Conservation (phyloP, 192 early-diverging fungal genomes). For the Geranomyces variabilis region DNA sequence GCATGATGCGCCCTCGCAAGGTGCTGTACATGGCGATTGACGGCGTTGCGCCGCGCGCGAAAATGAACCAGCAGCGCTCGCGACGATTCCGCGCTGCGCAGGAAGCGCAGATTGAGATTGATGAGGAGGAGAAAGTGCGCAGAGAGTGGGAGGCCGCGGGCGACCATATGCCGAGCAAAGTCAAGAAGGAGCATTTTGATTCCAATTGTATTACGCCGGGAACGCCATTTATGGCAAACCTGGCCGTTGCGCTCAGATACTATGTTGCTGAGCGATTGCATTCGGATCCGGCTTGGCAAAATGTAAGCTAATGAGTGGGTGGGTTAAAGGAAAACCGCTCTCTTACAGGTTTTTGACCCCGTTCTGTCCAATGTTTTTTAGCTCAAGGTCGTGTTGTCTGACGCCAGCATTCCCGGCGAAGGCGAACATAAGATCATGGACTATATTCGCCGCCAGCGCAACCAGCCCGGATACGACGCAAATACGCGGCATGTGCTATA, state of each 20-base stretch:
- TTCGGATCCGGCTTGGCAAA: slow-evolving; percentile 87
- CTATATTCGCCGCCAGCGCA: slow-evolving; percentile 86
- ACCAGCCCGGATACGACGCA: slow-evolving; percentile 79
- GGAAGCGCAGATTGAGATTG: slow-evolving; percentile 70
- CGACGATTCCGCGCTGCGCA: slow-evolving; percentile 94
- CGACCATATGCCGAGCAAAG: slow-evolving; percentile 55
- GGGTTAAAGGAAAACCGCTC: background rate
- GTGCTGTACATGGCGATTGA: slow-evolving; percentile 96
- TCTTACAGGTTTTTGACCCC: background rate
- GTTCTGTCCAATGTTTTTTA: slow-evolving; percentile 17
- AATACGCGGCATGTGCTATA: slow-evolving; percentile 95
- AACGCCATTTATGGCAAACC: slow-evolving; percentile 92
- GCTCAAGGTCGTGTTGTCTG: slow-evolving; percentile 90
- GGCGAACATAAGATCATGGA: slow-evolving; percentile 99
- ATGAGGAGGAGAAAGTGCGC: slow-evolving; percentile 55
- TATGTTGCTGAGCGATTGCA: slow-evolving; percentile 88
- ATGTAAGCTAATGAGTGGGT: slow-evolving; percentile 50
- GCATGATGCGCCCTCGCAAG: slow-evolving; percentile 90
- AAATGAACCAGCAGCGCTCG: slow-evolving; percentile 99
- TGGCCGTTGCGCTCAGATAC: slow-evolving; percentile 85
- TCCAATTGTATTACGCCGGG: slow-evolving; percentile 99
- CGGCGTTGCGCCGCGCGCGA: slow-evolving; percentile 96
- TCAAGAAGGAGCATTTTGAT: slow-evolving; percentile 78
- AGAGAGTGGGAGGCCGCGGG: slow-evolving; percentile 51
- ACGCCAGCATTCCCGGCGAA: slow-evolving; percentile 94